phyloP scores from a whole-genome alignment of 306 rosid genomes.

The Cucurbita pepo region DNA sequence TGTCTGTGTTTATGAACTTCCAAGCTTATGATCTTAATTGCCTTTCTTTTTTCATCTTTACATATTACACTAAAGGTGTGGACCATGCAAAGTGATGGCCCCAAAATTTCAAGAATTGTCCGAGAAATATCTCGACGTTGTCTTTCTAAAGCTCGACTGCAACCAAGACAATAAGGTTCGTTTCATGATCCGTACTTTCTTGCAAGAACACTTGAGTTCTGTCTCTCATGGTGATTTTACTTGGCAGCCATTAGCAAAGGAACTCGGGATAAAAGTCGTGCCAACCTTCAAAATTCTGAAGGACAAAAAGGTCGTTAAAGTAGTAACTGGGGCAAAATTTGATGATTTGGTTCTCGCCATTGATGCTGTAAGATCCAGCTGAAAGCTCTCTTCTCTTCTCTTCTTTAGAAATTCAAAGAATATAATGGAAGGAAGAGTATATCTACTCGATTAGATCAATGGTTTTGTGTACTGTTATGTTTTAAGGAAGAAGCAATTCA shows the following conservation, averaged over 20 bases:
- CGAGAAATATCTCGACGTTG: conserved; percentile 64
- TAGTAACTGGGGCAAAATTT: conserved; percentile 78
- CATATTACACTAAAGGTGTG: conserved; percentile 46
- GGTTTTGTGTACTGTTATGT: neutral
- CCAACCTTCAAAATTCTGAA: conserved; percentile 92
- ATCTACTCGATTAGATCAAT: neutral
- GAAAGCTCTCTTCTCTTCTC: conserved; percentile 3
- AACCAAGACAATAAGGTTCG: conserved; percentile 77
- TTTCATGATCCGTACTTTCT: neutral
- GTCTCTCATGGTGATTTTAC: neutral
- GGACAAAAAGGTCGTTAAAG: conserved; percentile 62
- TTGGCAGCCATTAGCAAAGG: conserved; percentile 85
- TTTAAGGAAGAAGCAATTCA: neutral
- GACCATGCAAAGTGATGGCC: conserved; percentile 97
- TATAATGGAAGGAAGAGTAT: neutral
- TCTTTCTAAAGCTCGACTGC: conserved; percentile 90
- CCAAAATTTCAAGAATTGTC: conserved; percentile 67
- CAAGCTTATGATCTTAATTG: neutral
- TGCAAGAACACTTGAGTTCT: neutral
- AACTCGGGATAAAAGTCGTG: conserved; percentile 87
- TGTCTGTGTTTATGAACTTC: neutral
- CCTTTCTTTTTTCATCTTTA: neutral
- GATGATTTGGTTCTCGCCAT: conserved; percentile 79
- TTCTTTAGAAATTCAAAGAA: neutral
- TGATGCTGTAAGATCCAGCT: conserved; percentile 53